Evolutionary conservation across 768 basidiomycete genomes (phyloP).

Genomic region (Mycena haematopus): DNA sequence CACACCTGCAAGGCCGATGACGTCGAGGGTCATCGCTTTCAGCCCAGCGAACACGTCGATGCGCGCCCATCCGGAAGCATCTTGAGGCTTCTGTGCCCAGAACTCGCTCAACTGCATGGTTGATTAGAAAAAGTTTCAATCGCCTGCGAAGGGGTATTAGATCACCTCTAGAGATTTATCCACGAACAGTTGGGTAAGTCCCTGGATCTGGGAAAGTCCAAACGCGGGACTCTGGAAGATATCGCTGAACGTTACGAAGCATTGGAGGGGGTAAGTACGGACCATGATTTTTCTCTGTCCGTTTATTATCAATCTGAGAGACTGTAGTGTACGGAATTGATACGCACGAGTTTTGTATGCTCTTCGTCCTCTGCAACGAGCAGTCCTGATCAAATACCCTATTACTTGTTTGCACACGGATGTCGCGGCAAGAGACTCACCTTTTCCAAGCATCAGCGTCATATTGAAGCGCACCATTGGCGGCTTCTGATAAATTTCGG

Average conservation of each 20-base stretch:
- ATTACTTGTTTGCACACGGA: neutral
- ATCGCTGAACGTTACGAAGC: neutral
- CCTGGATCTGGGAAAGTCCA: constrained; percentile 46
- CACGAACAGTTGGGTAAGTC: constrained; percentile 44
- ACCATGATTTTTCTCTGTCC: constrained; percentile 18
- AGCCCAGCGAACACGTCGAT: constrained; percentile 57
- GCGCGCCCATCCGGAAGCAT: neutral
- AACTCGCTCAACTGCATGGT: constrained; percentile 11
- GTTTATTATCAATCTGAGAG: neutral
- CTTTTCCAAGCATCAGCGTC: neutral
- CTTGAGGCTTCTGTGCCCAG: neutral
- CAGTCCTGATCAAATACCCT: neutral
- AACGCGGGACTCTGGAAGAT: constrained; percentile 48
- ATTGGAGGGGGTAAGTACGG: neutral
- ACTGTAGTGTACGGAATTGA: neutral
- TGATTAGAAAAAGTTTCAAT: neutral
- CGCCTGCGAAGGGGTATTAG: neutral
- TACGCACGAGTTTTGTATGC: constrained; percentile 13
- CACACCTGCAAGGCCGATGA: constrained; percentile 22
- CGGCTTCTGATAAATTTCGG: constrained; percentile 16
- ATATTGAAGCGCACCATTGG: neutral
- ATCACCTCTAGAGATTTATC: constrained; percentile 42
- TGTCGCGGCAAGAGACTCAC: neutral
- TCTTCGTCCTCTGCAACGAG: constrained; percentile 17
- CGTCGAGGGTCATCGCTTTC: constrained; percentile 54